Evolutionary conservation across 2,329 filamentous ascomycete species (phyloP), one percentile per base, ranked within the genome.

Genomic region (Fusarium buxicola): DNA sequence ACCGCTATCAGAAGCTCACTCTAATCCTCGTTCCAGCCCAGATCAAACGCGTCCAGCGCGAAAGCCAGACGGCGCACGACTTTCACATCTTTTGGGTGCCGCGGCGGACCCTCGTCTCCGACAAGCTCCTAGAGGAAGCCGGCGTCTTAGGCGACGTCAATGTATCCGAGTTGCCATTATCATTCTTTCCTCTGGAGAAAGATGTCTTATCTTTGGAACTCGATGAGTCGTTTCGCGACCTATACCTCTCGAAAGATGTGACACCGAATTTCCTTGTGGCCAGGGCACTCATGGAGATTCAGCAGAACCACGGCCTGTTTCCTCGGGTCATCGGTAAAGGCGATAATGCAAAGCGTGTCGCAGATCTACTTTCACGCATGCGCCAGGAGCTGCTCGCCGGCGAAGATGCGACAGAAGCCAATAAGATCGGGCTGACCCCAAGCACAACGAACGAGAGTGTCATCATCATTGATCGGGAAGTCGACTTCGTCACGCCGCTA

Each of bases 61-160:
- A 95, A 76, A 94, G 91, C 74, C 90, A 92, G 72, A 92, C 89
- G 41, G 92, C 93, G 67, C 95, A 99, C 84, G 94, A 99, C 70
- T 97, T 98, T 74, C 94, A 94, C 63, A 90, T 99, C 69, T 94
- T 97, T 74, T 98, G 95, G 92, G 91, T 96, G 36, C 94, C 96
- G 7, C 88, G 95, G 55, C 90, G 95, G 60, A 98, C 95, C 5
- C 82, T 96, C 51, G 90, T 98, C 51, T 95, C 92, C 68, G 93
- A 98, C 75, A 89, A 93, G 73, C 86, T 98, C 44, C 83, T 99
- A 34, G 95, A 99, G 77, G 93, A 97, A 73, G 90, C 92, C 34
- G 95, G 94, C 24, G 92, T 99, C 12, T 84, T 97, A 44, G 96
- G 95, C 55, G 95, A 99, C 75, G 90, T 94, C 61, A 97, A 88